These are phyloP conservation scores for Calonectria crousiana DNA, from an alignment of 2,329 filamentous ascomycete genomes.

Conservation along the genomic window DNA sequence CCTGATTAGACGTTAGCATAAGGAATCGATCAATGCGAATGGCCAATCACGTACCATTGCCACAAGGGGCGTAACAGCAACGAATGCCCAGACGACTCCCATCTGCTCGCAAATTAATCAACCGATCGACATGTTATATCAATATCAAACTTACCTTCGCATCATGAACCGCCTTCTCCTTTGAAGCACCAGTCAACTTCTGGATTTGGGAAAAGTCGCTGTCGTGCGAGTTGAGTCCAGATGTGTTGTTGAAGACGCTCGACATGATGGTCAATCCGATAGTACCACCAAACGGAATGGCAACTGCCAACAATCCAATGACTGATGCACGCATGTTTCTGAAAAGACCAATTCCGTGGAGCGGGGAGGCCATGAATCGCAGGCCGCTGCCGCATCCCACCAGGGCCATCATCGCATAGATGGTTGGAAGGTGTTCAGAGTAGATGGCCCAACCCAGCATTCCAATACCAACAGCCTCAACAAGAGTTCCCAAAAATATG, in stretches of 20 bases:
- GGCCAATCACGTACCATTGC: slow-evolving; percentile 48
- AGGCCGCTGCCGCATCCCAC: slow-evolving; percentile 73
- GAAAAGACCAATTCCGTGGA: slow-evolving; percentile 74
- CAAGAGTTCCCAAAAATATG: slow-evolving; percentile 66
- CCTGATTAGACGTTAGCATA: slow-evolving; percentile 33
- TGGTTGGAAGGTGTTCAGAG: slow-evolving; percentile 58
- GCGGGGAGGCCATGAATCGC: slow-evolving; percentile 72
- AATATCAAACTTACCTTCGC: slow-evolving; percentile 40
- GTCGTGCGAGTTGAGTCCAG: slow-evolving; percentile 42
- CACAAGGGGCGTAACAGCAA: slow-evolving; percentile 72
- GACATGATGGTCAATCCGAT: slow-evolving; percentile 76
- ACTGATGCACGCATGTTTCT: slow-evolving; percentile 68
- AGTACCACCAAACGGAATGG: slow-evolving; percentile 73
- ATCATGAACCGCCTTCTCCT: slow-evolving; percentile 38
- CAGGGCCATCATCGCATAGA: slow-evolving; percentile 76
- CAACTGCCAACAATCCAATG: slow-evolving; percentile 70
- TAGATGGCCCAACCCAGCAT: slow-evolving; percentile 70
- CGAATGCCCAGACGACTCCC: slow-evolving; percentile 75
- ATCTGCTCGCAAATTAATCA: slow-evolving; percentile 42
- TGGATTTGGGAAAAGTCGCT: slow-evolving; percentile 42
- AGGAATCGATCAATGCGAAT: neutral
- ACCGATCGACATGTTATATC: neutral
- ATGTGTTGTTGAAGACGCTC: slow-evolving; percentile 74
- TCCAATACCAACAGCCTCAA: slow-evolving; percentile 70
- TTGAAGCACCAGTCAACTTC: slow-evolving; percentile 20